Conservation (phyloP, 371 early-diverging fungal genomes). For the Lichtheimia corymbifera region DNA sequence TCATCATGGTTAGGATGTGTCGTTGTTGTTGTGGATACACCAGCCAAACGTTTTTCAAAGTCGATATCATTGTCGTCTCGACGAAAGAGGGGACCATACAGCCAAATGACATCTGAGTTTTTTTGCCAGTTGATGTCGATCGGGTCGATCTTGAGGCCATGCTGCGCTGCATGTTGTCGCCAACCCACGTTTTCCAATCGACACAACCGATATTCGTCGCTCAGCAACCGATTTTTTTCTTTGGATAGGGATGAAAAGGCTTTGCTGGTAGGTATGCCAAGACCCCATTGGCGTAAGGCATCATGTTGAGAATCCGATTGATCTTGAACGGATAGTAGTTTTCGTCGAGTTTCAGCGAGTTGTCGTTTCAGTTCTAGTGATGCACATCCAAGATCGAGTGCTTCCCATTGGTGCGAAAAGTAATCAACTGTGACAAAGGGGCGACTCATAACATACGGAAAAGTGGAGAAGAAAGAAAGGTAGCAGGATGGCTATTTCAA, state of each 20-base stretch:
- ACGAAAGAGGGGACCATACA: constrained; percentile 8
- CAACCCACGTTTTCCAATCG: constrained; percentile 2
- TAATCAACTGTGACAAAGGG: constrained; percentile 16
- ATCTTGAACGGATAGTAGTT: constrained; percentile 6
- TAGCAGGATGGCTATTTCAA: not conserved
- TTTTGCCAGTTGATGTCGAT: constrained; percentile 16
- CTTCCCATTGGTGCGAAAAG: constrained; percentile 14
- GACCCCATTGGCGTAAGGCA: constrained; percentile 9
- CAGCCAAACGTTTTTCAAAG: constrained; percentile 7
- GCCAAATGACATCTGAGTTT: constrained; percentile 12
- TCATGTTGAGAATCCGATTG: constrained; percentile 4
- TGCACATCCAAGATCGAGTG: constrained; percentile 15
- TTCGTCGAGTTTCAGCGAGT: constrained; percentile 5
- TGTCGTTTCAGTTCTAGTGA: constrained; percentile 8
- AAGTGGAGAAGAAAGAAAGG: not conserved
- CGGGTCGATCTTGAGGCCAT: constrained; percentile 12
- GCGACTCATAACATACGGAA: constrained; percentile 10
- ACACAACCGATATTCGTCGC: constrained; percentile 10
- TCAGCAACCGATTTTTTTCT: constrained; percentile 9
- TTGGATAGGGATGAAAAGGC: constrained; percentile 5
- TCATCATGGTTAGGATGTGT: not conserved
- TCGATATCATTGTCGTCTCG: constrained; percentile 8
- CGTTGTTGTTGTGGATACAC: not conserved
- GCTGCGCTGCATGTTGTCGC: constrained; percentile 3
- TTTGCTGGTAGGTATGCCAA: not conserved